Base-by-base conservation (phyloP, 2,329 filamentous ascomycete genomes). In the Venturia pyrina region DNA sequence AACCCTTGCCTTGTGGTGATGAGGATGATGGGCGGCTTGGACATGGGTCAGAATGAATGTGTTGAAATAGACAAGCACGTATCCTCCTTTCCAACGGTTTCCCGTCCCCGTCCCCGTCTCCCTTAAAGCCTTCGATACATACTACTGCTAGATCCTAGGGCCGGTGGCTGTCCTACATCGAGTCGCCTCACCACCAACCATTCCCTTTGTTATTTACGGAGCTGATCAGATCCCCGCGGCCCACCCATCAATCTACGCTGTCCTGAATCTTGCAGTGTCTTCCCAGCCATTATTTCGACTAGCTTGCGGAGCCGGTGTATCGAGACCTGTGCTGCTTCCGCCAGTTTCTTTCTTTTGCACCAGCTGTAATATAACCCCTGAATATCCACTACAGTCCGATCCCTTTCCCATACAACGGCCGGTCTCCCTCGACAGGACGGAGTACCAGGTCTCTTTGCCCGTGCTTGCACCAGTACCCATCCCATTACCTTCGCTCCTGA, bases 1-100 rank as follows among this genome's bases (percentile, higher is more conserved):
- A 59, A 59, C 53, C 53, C 53, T 59, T 37, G 53, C 53, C 28
- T 34, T 21, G 53, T 19, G 17, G 53, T 59, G 53, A 59, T 59
- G 53, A 59, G 53, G 53, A 37, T 8, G 53, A 59, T n/a, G 53
- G 50, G 24, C 24, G 24, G 50, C 50, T 17, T n/a, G 28, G 53
- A 32, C 53, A 59, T 59, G 53, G 53, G 32, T 17, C 28, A 37
- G 32, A 59, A 13, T 13, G 10, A 21, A 37, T 2, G 32, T 37
- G 32, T 59, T 59, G 32, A 59, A 59, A 59, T 59, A 59, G 53
- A 13, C 8, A 40, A 37, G 53, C 53, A 56, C 24, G 5, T 24
- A 5, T 56, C 50, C 24, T 56, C 50, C 24, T 32, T 56, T 56
- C 19, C 32, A 5, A 37, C 17, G 32, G 1, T 37, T 59, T 59